phyloP scores from a whole-genome alignment of 2,329 filamentous ascomycete genomes.

The Polytolypa hystricis region DNA sequence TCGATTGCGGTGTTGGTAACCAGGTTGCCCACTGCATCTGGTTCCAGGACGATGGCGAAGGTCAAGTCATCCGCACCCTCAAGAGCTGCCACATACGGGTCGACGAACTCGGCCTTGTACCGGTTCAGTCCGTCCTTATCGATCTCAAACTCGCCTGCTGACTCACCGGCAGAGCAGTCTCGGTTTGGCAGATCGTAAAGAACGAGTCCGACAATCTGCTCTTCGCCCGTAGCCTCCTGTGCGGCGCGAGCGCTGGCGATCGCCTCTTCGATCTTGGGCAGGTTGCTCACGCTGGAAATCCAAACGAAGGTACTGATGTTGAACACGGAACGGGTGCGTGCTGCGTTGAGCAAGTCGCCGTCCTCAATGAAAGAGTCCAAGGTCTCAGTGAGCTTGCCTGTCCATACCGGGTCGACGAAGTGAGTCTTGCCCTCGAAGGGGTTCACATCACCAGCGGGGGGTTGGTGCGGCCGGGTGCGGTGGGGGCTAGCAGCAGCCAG shows the following conservation, averaged over 20 bases:
- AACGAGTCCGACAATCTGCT: constrained; percentile 35
- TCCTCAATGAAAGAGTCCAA: constrained; percentile 25
- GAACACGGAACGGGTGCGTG: constrained; percentile 29
- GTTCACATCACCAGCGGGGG: constrained; percentile 16
- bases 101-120: constrained; percentile 30
- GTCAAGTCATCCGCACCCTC: constrained; percentile 27
- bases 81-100: constrained; percentile 29
- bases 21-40: constrained; percentile 35
- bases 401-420: constrained; percentile 37
- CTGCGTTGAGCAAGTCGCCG: constrained; percentile 29
- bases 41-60: constrained; percentile 37
- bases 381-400: constrained; percentile 32
- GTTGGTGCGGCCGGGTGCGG: not conserved
- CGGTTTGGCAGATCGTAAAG: constrained; percentile 38
- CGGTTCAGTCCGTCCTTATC: constrained; percentile 27
- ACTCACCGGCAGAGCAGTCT: constrained; percentile 37
- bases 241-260: constrained; percentile 28
- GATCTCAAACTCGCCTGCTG: constrained; percentile 31
- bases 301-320: constrained; percentile 35
- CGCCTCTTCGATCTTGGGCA: constrained; percentile 31
- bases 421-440: constrained; percentile 41
- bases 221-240: constrained; percentile 25
- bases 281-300: constrained; percentile 29
- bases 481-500: not conserved
- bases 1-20: constrained; percentile 31